Conservation (phyloP, 129 eudicot species). For the Chrysanthemum lavandulifolium region DNA sequence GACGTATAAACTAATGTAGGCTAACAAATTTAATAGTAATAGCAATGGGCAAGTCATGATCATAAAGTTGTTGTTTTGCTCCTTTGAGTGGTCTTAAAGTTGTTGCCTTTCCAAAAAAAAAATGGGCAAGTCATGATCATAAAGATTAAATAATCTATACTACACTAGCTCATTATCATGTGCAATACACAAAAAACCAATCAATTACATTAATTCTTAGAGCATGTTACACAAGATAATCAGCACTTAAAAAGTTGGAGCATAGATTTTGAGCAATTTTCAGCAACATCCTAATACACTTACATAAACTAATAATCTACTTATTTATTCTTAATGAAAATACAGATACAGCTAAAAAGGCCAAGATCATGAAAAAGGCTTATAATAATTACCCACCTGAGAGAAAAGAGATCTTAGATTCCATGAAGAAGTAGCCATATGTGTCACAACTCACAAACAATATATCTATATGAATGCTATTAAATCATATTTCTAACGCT, state of each 20-base stretch:
- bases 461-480: background rate
- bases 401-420: conserved; percentile 35
- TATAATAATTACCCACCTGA: no score
- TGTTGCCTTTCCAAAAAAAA: no score
- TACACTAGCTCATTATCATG: background rate
- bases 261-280: no score
- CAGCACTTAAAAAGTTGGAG: background rate
- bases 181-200: background rate
- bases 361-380: no score
- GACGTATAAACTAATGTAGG: background rate
- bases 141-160: background rate
- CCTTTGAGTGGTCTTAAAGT: no score
- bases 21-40: background rate
- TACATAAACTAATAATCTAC: no score
- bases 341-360: no score
- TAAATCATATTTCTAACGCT: conserved; percentile 11
- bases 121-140: background rate
- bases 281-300: no score
- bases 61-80: background rate
- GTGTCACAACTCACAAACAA: conserved; percentile 9
- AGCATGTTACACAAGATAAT: background rate
- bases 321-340: no score
- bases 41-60: background rate
- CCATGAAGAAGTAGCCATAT: conserved; percentile 31
- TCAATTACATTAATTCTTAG: no score